Evolutionary conservation across 495 filamentous ascomycete species (phyloP).

Genomic region (Hypoxylon fuscum): DNA sequence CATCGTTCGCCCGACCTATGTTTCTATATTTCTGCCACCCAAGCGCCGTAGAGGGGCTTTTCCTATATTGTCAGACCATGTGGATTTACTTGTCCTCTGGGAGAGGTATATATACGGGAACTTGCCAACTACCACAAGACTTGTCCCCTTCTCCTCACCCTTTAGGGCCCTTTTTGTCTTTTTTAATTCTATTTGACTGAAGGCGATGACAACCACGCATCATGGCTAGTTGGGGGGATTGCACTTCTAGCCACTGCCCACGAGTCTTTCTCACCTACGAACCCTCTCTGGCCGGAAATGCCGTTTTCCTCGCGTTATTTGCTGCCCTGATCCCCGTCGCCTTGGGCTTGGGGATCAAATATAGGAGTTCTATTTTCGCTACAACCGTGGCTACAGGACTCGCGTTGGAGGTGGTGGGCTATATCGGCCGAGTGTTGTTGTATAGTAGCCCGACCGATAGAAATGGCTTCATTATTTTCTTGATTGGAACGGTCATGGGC

Average conservation of each 20-base stretch:
- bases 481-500: slow-evolving; percentile 52
- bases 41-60: slow-evolving; percentile 8
- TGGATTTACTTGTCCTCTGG: not conserved
- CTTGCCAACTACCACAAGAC: not conserved
- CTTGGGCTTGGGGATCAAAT: slow-evolving; percentile 49
- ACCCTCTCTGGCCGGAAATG: slow-evolving; percentile 45
- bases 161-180: not conserved
- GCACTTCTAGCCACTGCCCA: slow-evolving; percentile 26
- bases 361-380: slow-evolving; percentile 46
- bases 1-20: slow-evolving; percentile 16
- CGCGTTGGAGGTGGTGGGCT: slow-evolving; percentile 51
- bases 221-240: slow-evolving; percentile 30
- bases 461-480: slow-evolving; percentile 45
- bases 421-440: slow-evolving; percentile 51
- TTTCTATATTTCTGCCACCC: slow-evolving; percentile 3
- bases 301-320: slow-evolving; percentile 51
- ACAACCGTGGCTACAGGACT: slow-evolving; percentile 46
- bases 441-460: slow-evolving; percentile 36
- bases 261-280: slow-evolving; percentile 42
- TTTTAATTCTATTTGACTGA: not conserved
- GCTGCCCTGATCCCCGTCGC: slow-evolving; percentile 48
- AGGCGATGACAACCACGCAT: slow-evolving; percentile 24
- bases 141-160: not conserved
- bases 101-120: slow-evolving; percentile 13
- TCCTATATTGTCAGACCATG: slow-evolving; percentile 6